Evolutionary conservation across 2,329 filamentous ascomycete genomes (phyloP).

Genomic region (Trichoderma atrobrunneum): DNA sequence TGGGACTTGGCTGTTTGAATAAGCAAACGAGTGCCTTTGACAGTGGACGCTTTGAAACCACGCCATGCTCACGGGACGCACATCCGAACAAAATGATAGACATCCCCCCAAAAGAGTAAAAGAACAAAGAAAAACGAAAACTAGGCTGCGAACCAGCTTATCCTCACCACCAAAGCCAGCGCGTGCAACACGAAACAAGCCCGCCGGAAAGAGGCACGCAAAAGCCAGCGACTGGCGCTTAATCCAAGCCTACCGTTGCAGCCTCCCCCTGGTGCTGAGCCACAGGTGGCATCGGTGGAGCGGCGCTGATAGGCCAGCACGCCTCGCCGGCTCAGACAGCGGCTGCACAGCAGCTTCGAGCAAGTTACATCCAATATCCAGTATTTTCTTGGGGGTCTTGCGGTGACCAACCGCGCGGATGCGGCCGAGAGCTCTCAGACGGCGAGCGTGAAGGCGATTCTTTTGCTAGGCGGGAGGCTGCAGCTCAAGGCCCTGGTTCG

Average conservation of each 20-base stretch:
- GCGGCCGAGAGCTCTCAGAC: constrained; percentile 1
- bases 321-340: constrained; percentile 17
- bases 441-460: background rate
- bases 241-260: background rate
- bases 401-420: constrained; percentile 10
- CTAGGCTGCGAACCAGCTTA: background rate
- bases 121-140: background rate
- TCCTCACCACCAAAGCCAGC: background rate
- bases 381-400: background rate
- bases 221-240: constrained; percentile 3
- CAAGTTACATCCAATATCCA: background rate
- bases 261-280: background rate
- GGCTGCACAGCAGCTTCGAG: constrained; percentile 13
- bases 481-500: background rate
- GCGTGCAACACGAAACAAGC: background rate
- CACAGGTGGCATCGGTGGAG: constrained; percentile 21
- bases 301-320: constrained; percentile 28
- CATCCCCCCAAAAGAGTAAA: background rate
- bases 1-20: background rate
- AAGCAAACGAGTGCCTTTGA: background rate
- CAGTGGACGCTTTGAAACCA: background rate
- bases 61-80: background rate
- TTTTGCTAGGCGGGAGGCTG: background rate
- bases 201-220: background rate
- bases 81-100: background rate